phyloP scores from a whole-genome alignment of 306 rosid species.

The Hippophae gyantsensis region DNA sequence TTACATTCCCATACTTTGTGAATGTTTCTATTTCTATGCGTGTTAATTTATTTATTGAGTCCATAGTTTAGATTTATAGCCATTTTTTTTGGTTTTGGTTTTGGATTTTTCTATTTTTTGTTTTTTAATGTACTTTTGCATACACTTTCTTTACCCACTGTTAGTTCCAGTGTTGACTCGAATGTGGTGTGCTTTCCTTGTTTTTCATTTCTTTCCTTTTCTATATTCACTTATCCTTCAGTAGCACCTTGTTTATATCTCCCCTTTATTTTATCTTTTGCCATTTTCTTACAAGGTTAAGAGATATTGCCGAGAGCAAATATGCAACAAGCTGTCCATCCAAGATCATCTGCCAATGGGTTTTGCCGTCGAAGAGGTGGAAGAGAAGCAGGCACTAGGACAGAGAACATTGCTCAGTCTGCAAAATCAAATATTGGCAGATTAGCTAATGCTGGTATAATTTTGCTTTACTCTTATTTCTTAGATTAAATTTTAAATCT shows the following conservation, averaged over 20 bases:
- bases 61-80: neutral
- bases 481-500: neutral
- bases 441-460: slow-evolving; percentile 41
- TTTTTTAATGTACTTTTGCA: neutral
- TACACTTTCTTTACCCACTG: neutral
- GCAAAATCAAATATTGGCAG: slow-evolving; percentile 58
- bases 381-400: slow-evolving; percentile 51
- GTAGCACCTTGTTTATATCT: slow-evolving; percentile 1
- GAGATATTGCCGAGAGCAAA: slow-evolving; percentile 55
- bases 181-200: neutral
- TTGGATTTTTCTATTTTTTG: neutral
- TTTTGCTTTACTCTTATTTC: neutral
- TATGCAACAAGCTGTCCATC: slow-evolving; percentile 52
- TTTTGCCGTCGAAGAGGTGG: slow-evolving; percentile 76
- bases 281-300: slow-evolving; percentile 25
- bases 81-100: neutral
- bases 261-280: neutral
- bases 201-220: neutral
- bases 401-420: slow-evolving; percentile 46
- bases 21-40: neutral
- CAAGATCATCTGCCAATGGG: slow-evolving; percentile 71
- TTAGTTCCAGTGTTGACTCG: neutral
- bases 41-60: neutral
- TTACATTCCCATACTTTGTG: too few relatives aligned
- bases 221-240: neutral